Evolutionary conservation across 805 yeast species (phyloP).

Genomic region (Teunomyces lycoperdinae): DNA sequence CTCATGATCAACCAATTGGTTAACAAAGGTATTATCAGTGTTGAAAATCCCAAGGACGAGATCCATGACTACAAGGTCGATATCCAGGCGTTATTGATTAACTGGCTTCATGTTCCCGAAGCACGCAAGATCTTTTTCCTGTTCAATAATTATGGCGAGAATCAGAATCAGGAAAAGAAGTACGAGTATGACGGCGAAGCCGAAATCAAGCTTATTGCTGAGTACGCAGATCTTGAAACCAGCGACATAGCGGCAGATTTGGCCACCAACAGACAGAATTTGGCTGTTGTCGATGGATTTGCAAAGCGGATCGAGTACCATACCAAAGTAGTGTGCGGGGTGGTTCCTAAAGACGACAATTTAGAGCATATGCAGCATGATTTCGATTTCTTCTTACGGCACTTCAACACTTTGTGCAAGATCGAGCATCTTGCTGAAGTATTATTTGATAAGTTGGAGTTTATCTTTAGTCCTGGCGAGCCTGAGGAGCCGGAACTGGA

Average conservation of each 20-base stretch:
- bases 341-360: not conserved
- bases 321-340: slow-evolving; percentile 7
- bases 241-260: slow-evolving; percentile 19
- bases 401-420: slow-evolving; percentile 32
- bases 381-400: slow-evolving; percentile 23
- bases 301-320: slow-evolving; percentile 13
- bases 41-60: slow-evolving; percentile 26
- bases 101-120: slow-evolving; percentile 66
- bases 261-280: slow-evolving; percentile 10
- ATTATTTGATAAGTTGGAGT: slow-evolving; percentile 24
- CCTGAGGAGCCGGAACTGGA: slow-evolving; percentile 7
- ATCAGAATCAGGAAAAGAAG: slow-evolving; percentile 1
- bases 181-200: slow-evolving; percentile 1
- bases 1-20: slow-evolving; percentile 58
- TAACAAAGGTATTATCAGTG: slow-evolving; percentile 41
- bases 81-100: slow-evolving; percentile 56
- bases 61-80: slow-evolving; percentile 56
- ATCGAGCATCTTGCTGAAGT: slow-evolving; percentile 28
- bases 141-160: slow-evolving; percentile 15
- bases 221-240: slow-evolving; percentile 10
- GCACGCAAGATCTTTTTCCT: slow-evolving; percentile 57
- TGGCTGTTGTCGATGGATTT: slow-evolving; percentile 10
- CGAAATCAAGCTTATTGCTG: slow-evolving; percentile 9
- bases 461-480: slow-evolving; percentile 2
- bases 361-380: slow-evolving; percentile 14